phyloP scores from a whole-genome alignment of 2,329 filamentous ascomycete species.

The Zymoseptoria brevis region DNA sequence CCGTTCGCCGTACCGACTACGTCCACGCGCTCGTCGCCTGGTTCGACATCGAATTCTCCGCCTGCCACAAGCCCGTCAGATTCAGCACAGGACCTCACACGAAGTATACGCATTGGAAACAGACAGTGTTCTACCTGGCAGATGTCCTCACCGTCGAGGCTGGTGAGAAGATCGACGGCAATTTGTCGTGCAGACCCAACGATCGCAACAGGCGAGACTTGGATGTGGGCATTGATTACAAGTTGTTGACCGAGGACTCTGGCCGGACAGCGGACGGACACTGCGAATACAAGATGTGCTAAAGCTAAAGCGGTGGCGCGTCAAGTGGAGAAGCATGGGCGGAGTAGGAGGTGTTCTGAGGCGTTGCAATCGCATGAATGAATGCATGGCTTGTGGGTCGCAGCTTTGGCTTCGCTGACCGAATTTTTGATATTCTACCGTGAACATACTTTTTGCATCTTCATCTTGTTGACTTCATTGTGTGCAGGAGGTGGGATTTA shows the following conservation, averaged over 20 bases:
- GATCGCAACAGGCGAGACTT: conserved; percentile 90
- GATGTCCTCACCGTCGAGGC: conserved; percentile 88
- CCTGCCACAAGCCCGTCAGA: conserved; percentile 93
- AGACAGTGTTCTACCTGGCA: conserved; percentile 95
- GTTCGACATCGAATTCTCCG: conserved; percentile 98
- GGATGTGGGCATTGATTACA: conserved; percentile 81
- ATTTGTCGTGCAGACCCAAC: conserved; percentile 77
- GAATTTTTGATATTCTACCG: not conserved
- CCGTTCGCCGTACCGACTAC: conserved; percentile 80
- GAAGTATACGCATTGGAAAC: conserved; percentile 99
- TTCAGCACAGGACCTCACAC: conserved; percentile 97
- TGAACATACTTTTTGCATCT: not conserved
- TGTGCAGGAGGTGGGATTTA: not conserved
- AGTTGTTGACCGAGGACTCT: conserved; percentile 66
- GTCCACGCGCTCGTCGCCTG: conserved; percentile 93
- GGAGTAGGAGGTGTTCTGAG: conserved; percentile 4
- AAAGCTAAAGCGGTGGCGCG: conserved; percentile 22
- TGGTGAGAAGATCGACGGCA: conserved; percentile 69
- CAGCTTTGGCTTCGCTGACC: conserved; percentile 33
- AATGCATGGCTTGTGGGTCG: conserved; percentile 21
- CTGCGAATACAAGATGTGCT: conserved; percentile 69
- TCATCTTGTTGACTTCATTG: not conserved
- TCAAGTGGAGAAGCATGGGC: conserved; percentile 7
- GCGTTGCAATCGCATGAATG: conserved; percentile 3
- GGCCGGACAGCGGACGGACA: conserved; percentile 60